phyloP scores from a whole-genome alignment of 305 asterid genomes.

The Fraxinus paxiana region DNA sequence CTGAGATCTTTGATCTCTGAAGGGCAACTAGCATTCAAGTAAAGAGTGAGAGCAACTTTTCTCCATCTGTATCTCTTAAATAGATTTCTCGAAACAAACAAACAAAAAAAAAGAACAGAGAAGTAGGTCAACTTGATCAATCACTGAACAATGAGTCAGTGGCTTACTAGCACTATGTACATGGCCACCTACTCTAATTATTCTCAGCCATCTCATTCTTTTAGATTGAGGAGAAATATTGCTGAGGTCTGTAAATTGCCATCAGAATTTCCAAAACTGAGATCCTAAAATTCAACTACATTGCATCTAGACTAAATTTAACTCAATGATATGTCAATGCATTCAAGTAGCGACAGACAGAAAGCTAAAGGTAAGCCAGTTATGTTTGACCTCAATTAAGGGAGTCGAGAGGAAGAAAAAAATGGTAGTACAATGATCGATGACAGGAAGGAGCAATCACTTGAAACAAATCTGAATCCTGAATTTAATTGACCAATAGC shows the following conservation, averaged over 20 bases:
- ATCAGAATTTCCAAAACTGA: slow-evolving; percentile 1
- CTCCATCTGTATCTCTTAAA: background rate
- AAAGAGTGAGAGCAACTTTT: background rate
- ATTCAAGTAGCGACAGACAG: background rate
- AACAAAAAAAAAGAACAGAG: background rate
- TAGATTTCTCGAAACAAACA: background rate
- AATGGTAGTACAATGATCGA: background rate
- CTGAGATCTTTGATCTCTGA: background rate
- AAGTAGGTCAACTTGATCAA: background rate
- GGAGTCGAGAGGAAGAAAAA: background rate
- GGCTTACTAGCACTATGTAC: background rate
- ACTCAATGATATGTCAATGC: slow-evolving; percentile 6
- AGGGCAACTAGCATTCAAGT: background rate
- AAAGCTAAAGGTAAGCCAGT: background rate
- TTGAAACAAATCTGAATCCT: background rate
- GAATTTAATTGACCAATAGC: background rate
- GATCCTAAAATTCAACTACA: slow-evolving; percentile 1
- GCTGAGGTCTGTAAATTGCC: background rate
- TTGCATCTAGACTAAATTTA: slow-evolving; percentile 6
- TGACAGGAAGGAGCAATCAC: background rate
- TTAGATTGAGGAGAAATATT: background rate
- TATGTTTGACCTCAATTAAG: background rate
- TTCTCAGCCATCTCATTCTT: background rate
- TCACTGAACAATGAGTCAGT: background rate
- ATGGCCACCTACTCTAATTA: background rate